Conservation (phyloP, 2,329 filamentous ascomycete genomes). For the Microsporum audouinii region DNA sequence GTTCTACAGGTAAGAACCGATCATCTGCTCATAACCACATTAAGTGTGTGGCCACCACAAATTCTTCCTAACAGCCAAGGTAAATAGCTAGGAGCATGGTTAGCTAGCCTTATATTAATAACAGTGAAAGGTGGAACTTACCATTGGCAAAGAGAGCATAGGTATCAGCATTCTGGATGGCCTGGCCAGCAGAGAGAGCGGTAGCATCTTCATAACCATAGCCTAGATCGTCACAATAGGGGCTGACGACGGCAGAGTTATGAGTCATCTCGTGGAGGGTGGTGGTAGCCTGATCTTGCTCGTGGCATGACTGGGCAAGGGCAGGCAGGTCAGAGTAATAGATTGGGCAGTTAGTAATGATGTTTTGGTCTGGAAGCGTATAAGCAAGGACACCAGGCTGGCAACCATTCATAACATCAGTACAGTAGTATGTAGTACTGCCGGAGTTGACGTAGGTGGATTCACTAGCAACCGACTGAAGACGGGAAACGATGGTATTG, state of each 20-base stretch:
- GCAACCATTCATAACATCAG: slow-evolving; percentile 48
- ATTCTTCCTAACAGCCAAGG: background rate
- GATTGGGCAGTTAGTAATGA: slow-evolving; percentile 52
- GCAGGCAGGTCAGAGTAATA: slow-evolving; percentile 43
- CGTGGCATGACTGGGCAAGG: slow-evolving; percentile 44
- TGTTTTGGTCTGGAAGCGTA: slow-evolving; percentile 43
- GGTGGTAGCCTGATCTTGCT: slow-evolving; percentile 55
- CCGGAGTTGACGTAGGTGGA: slow-evolving; percentile 42
- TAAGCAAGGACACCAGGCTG: slow-evolving; percentile 47
- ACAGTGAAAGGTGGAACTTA: slow-evolving; percentile 13
- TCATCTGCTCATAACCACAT: no score
- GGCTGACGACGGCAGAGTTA: slow-evolving; percentile 40
- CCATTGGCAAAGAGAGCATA: slow-evolving; percentile 47
- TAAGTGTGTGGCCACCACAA: background rate
- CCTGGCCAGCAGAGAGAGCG: slow-evolving; percentile 38
- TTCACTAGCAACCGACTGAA: slow-evolving; percentile 45
- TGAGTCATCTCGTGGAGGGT: slow-evolving; percentile 57
- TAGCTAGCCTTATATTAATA: background rate
- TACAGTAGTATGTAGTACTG: slow-evolving; percentile 47
- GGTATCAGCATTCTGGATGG: slow-evolving; percentile 53
- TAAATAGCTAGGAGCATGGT: background rate
- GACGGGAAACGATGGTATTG: slow-evolving; percentile 39
- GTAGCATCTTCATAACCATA: slow-evolving; percentile 46
- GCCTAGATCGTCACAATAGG: slow-evolving; percentile 49
- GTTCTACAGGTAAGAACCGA: no score